Percentiles rank a stretch among this genome's conserved stretches.
Evolutionary conservation across 371 early-diverging fungal genomes (phyloP).

Genomic region (Dichotomocladium elegans): DNA sequence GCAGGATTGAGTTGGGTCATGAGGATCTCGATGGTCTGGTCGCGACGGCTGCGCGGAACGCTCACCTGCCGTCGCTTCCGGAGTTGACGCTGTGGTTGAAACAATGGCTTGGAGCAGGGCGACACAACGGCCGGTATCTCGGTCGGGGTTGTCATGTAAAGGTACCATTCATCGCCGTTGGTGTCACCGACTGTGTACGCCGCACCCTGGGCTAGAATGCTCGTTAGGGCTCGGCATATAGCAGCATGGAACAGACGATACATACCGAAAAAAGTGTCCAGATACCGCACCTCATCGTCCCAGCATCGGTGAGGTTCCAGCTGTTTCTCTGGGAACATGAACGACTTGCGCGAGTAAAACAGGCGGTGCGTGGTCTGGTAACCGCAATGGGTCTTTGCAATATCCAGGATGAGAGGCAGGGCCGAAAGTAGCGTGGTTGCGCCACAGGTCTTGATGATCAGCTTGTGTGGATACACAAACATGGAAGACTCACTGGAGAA

Average conservation of each 20-base stretch:
- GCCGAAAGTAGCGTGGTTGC: slow-evolving; percentile 90
- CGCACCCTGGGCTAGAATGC: slow-evolving; percentile 54
- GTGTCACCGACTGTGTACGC: slow-evolving; percentile 91
- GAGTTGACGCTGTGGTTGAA: neutral
- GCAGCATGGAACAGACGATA: neutral
- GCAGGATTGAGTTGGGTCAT: slow-evolving; percentile 86
- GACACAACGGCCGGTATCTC: slow-evolving; percentile 16
- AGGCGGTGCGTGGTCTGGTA: slow-evolving; percentile 72
- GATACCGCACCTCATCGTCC: slow-evolving; percentile 79
- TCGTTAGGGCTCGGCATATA: neutral
- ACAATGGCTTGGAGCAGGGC: neutral
- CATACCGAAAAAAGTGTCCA: slow-evolving; percentile 67
- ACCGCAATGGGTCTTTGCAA: slow-evolving; percentile 68
- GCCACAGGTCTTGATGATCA: slow-evolving; percentile 96
- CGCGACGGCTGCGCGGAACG: slow-evolving; percentile 43
- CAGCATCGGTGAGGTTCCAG: slow-evolving; percentile 84
- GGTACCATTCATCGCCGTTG: slow-evolving; percentile 92
- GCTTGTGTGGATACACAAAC: slow-evolving; percentile 92
- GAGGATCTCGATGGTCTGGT: slow-evolving; percentile 91
- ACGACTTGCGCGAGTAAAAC: slow-evolving; percentile 94
- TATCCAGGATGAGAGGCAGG: slow-evolving; percentile 77
- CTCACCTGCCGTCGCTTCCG: neutral
- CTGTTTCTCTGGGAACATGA: slow-evolving; percentile 93
- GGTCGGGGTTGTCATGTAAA: slow-evolving; percentile 75
- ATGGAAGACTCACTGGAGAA: slow-evolving; percentile 82